Evolutionary conservation across 2,329 filamentous ascomycete genomes (phyloP).

Genomic region (Ceratocystis lukuohia): DNA sequence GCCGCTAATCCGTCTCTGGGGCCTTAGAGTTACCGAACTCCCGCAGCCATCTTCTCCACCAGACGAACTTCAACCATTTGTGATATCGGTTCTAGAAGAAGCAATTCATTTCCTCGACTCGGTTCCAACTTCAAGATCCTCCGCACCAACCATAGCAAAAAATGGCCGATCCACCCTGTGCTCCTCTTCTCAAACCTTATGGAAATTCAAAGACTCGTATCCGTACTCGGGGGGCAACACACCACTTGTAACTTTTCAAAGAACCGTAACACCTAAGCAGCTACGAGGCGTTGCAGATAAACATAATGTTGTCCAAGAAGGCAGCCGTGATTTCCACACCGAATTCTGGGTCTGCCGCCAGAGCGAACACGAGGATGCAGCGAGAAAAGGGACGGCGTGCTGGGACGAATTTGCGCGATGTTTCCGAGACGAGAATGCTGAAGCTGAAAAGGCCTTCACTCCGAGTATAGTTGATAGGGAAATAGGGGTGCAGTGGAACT

Average conservation of each 20-base stretch:
- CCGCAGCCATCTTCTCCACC: constrained; percentile 30
- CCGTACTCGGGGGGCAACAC: constrained; percentile 36
- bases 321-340: constrained; percentile 21
- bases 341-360: constrained; percentile 54
- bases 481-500: constrained; percentile 31
- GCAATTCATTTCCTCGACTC: constrained; percentile 44
- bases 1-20: constrained; percentile 41
- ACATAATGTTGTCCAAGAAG: constrained; percentile 24
- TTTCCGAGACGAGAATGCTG: constrained; percentile 39
- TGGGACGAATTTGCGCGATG: constrained; percentile 50
- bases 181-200: constrained; percentile 24
- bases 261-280: constrained; percentile 34
- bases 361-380: constrained; percentile 45
- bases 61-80: constrained; percentile 37
- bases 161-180: background rate
- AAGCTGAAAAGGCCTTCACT: constrained; percentile 31
- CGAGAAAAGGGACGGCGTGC: constrained; percentile 39
- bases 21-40: constrained; percentile 36
- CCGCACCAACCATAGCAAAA: background rate
- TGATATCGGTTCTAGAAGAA: constrained; percentile 42
- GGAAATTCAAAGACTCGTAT: constrained; percentile 40
- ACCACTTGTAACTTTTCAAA: constrained; percentile 40
- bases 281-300: constrained; percentile 30
- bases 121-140: constrained; percentile 32
- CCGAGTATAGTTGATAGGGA: constrained; percentile 29